Base-by-base conservation (phyloP, 139 green algal species). In the Coelastrella sp. region DNA sequence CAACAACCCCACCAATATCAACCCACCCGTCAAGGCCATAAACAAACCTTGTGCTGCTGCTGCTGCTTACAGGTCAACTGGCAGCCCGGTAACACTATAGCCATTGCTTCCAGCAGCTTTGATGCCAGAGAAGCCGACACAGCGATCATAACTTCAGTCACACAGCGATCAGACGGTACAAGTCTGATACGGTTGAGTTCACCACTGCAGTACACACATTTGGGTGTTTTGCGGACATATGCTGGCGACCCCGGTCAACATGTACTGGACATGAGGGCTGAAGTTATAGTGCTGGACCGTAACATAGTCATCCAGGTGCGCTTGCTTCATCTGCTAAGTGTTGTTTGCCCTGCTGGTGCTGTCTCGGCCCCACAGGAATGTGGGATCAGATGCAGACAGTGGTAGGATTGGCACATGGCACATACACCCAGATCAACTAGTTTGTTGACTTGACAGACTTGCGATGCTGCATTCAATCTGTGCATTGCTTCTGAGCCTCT, bases 211-310 rank as follows among this genome's bases (percentile, higher is more conserved):
- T 95, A 93, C 76, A 92, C 87, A 0, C 95, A 97, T 85, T 80
- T 95, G 64, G 95, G 95, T 5, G 87, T 93, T 16, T 14, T 92
- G 11, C 13, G 92, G 59, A 89, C 68, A 4, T 73, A 88, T 1
- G 47, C 66, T 57, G 91, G 92, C 22, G 83, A 90, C 56, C 5
- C 71, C 5, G 10, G 65, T 2, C 22, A 85, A 2, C 79, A 90
- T 7, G 61, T 86, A 16, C 73, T 96, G 23, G 93, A 95, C 84
- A 96, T 97, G 91, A 91, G 92, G 4, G 94, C 91, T 2, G 95
- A 95, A 85, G 93, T 96, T 57, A 79, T 88, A 17, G 93, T 95
- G 71, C 66, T 95, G 3, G 73, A 90, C 32, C 86, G 75, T 14
- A 80, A 80, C 74, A 80, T 80, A 58, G 74, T 80, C 74, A 80